Percentiles rank a stretch among this genome's conserved stretches.
Conservation (phyloP, 208 protist species). For the Trypanosoma boissoni region DNA sequence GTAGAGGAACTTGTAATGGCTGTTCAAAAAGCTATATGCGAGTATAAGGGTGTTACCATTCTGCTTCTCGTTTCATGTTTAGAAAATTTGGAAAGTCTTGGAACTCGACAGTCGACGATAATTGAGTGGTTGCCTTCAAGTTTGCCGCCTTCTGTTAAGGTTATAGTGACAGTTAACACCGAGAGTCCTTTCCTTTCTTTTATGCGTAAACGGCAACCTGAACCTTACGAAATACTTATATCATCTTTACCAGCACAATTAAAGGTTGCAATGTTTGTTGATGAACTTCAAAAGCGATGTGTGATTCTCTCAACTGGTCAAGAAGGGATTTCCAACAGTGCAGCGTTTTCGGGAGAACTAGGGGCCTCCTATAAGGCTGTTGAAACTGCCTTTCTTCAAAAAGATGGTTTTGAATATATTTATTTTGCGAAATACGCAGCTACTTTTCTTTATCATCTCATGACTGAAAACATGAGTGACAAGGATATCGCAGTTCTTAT, state of each 20-base stretch:
- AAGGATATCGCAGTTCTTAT: constrained; percentile 34
- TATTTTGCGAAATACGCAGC: constrained; percentile 55
- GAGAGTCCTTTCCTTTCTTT: constrained; percentile 60
- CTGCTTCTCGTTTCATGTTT: constrained; percentile 54
- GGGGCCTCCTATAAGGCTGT: constrained; percentile 30
- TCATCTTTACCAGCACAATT: constrained; percentile 47
- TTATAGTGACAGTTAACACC: constrained; percentile 66
- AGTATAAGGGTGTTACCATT: constrained; percentile 52
- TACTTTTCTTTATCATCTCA: constrained; percentile 40
- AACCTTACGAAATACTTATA: constrained; percentile 80
- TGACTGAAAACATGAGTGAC: constrained; percentile 25
- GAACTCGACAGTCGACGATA: constrained; percentile 30
- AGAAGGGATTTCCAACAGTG: constrained; percentile 7
- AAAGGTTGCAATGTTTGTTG: constrained; percentile 41
- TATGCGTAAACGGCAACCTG: constrained; percentile 64
- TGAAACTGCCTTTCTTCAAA: constrained; percentile 67
- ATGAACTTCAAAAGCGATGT: constrained; percentile 29
- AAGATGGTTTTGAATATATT: constrained; percentile 50
- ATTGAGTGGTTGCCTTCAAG: constrained; percentile 71
- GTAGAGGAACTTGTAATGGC: constrained; percentile 35
- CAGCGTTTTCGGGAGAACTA: background rate
- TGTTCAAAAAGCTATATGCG: constrained; percentile 43
- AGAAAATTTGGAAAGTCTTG: constrained; percentile 57
- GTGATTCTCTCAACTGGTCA: constrained; percentile 18
- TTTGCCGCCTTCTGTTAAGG: constrained; percentile 47